Evolutionary conservation across 768 basidiomycete species (phyloP), one percentile per base, ranked within the genome.

Genomic region (Pleurotus ostreatus): DNA sequence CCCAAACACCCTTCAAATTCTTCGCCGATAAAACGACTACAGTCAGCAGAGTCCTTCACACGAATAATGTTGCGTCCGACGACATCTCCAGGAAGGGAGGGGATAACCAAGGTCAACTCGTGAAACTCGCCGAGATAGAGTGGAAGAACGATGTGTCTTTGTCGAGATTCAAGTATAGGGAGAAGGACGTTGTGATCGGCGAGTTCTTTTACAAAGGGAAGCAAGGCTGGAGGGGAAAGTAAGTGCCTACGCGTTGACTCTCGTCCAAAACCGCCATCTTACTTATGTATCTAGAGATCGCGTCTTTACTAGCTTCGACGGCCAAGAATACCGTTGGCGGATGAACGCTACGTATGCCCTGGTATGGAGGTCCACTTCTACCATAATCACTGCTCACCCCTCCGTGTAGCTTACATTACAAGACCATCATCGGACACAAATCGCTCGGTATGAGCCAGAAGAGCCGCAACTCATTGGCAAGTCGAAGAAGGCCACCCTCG

Each of bases 141-240:
- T 67, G 64, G 64, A 64, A 63, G 55, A 58, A 39, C 39, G 51
- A 55, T 13, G 59, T 64, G 22, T 44, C 55, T 8, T 62, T 65
- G 34, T 65, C 63, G 8, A 49, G 43, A 22, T 46, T 67, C 23
- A 57, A 58, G 22, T 63, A 63, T 41, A 49, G 54, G 5, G 59
- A 61, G 30, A 45, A 57, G 16, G 65, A 67, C 49, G 56, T 66
- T 5, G 57, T 45, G 39, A 67, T 65, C 3, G 49, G 62, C n/a
- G 46, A 59, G 3, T 63, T 64, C 49, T 67, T 67, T 57, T 62
- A 55, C 55, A 67, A 67, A 60, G 48, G 64, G 22, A 62, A 63
- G 25, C 62, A 57, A 60, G 59, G 63, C 23, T 57, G 59, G 49
- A 55, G 52, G n/a, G 66, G 66, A 13, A 57, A 65, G 66, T 66